Percentiles rank a stretch among this genome's conserved stretches.
Evolutionary conservation across 139 green algal genomes (phyloP).

Genomic region (Coelastrella sp.): DNA sequence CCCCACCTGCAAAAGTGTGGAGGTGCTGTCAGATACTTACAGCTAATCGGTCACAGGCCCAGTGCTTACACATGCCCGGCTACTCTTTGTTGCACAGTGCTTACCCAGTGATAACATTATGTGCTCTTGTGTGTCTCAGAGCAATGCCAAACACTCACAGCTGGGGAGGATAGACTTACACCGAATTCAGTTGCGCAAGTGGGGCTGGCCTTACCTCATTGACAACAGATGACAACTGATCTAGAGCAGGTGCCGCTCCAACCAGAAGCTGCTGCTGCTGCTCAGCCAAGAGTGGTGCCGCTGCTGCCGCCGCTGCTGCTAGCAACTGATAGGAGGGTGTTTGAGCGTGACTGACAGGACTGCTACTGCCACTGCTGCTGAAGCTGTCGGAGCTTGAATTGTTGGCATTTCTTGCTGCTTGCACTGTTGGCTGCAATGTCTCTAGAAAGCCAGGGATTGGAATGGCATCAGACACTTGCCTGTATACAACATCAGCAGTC

Average conservation of each 20-base stretch:
- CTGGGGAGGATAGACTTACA: no score
- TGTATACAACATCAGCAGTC: conserved; percentile 18
- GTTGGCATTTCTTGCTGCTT: conserved; percentile 18
- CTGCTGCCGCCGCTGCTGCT: conserved; percentile 44
- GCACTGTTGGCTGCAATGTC: conserved; percentile 50
- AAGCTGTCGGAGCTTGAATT: background rate
- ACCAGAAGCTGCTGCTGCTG: conserved; percentile 44
- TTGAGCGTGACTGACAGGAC: background rate
- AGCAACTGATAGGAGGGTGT: conserved; percentile 15
- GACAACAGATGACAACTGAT: conserved; percentile 64
- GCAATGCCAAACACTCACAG: no score
- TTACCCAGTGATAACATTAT: no score
- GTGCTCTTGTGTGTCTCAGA: no score
- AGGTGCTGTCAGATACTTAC: background rate
- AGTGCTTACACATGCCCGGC: no score
- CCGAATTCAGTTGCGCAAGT: background rate
- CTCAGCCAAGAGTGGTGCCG: conserved; percentile 30
- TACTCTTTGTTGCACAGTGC: no score
- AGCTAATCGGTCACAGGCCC: no score
- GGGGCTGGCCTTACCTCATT: conserved; percentile 52
- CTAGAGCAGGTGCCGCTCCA: conserved; percentile 51
- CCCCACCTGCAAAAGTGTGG: conserved; percentile 28
- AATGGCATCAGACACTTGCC: conserved; percentile 75
- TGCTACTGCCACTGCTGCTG: conserved; percentile 22
- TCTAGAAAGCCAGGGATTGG: conserved; percentile 73